These are phyloP conservation scores for Phanerochaete sordida DNA, from an alignment of 768 basidiomycete species.

Conservation along the genomic window DNA sequence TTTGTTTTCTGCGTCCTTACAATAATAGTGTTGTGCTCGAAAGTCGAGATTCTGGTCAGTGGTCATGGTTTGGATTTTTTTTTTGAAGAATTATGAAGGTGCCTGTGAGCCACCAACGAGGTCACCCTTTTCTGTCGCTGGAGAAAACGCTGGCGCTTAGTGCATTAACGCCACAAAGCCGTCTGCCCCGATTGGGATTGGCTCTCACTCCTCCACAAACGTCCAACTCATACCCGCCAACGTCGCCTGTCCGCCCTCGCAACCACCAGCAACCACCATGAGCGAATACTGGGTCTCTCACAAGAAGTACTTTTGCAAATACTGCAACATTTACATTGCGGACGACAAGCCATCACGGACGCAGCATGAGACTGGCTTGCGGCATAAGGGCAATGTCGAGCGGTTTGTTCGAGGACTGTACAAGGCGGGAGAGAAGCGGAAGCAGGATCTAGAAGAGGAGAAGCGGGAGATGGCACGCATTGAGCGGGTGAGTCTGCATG, in stretches of 20 bases:
- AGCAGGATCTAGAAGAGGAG: slow-evolving; percentile 83
- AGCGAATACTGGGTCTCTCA: slow-evolving; percentile 92
- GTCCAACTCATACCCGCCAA: no score
- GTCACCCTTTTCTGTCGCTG: no score
- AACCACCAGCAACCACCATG: slow-evolving; percentile 41
- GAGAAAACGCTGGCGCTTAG: no score
- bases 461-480: slow-evolving; percentile 82
- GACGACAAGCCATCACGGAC: slow-evolving; percentile 91
- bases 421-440: slow-evolving; percentile 87
- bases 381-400: slow-evolving; percentile 93
- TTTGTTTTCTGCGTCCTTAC: no score
- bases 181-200: not conserved
- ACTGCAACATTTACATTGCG: slow-evolving; percentile 95
- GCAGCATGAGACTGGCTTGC: slow-evolving; percentile 90
- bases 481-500: slow-evolving; percentile 55
- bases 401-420: slow-evolving; percentile 90
- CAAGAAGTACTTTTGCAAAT: slow-evolving; percentile 93
- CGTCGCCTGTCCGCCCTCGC: not conserved
- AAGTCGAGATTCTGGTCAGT: no score
- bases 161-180: not conserved
- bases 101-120: no score
- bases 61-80: no score
- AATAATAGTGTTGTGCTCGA: no score
- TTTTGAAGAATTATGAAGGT: no score
- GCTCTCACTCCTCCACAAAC: no score